A percentile compares a stretch with the other conserved stretches of the same genome.
phyloP scores from a whole-genome alignment of 305 asterid genomes.

The Fraxinus latifolia region DNA sequence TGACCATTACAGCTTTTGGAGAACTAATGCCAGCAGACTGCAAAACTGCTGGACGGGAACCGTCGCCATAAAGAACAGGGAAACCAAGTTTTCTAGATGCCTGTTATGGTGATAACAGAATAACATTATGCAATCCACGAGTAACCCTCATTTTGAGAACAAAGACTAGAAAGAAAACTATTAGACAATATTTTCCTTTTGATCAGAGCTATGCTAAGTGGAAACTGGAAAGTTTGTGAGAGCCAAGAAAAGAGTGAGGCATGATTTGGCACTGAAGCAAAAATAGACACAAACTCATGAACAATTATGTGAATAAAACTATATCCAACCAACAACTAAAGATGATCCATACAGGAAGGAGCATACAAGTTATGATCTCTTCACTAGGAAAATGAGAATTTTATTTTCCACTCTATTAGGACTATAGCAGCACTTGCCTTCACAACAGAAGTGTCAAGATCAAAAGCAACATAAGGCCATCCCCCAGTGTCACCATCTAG shows the following conservation, averaged over 20 bases:
- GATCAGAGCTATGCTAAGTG: background rate
- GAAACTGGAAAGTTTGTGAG: background rate
- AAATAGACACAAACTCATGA: background rate
- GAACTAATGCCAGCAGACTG: conserved; percentile 90
- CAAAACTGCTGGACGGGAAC: conserved; percentile 90
- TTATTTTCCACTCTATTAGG: background rate
- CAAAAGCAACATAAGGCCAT: conserved; percentile 88
- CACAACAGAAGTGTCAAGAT: conserved; percentile 87
- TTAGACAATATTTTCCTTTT: background rate
- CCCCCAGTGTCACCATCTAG: conserved; percentile 62
- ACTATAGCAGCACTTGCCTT: conserved; percentile 51
- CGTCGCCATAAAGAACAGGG: conserved; percentile 93
- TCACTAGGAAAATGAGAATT: background rate
- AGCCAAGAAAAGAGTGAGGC: background rate
- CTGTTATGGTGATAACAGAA: conserved; percentile 39
- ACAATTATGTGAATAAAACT: background rate
- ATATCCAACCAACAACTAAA: background rate
- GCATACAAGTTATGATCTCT: background rate
- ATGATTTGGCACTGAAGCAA: background rate
- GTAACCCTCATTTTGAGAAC: background rate
- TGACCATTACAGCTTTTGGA: conserved; percentile 94
- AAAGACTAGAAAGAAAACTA: background rate
- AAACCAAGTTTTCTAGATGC: conserved; percentile 83
- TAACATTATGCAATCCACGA: conserved; percentile 16
- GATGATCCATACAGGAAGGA: background rate